Conservation (phyloP, 805 yeast species). For the Spathaspora sp. region DNA sequence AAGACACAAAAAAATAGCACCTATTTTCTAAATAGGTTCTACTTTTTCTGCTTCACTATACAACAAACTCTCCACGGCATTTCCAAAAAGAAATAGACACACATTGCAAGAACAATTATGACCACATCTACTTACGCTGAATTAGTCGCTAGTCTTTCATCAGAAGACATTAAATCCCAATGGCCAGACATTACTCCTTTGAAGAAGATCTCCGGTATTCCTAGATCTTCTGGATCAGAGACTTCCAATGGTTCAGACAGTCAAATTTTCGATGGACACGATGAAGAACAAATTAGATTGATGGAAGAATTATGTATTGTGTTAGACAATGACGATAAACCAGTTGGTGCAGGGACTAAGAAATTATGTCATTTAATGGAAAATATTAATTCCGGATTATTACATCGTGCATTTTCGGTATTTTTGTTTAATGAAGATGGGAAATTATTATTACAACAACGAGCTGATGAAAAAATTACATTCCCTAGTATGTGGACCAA, state of each 20-base stretch:
- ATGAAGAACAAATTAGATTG: constrained; percentile 86
- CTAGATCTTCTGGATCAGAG: constrained; percentile 39
- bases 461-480: constrained; percentile 95
- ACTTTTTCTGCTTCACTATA: too few species aligned
- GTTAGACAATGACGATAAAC: constrained; percentile 79
- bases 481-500: constrained; percentile 98
- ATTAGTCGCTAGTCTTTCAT: constrained; percentile 50
- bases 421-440: constrained; percentile 79
- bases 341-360: constrained; percentile 92
- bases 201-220: constrained; percentile 55
- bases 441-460: constrained; percentile 82
- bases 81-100: not conserved
- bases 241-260: constrained; percentile 23
- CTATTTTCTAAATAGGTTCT: too few species aligned
- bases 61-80: not conserved
- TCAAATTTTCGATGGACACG: constrained; percentile 76
- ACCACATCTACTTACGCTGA: constrained; percentile 12
- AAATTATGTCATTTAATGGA: constrained; percentile 85
- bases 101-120: not conserved
- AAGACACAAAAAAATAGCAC: too few species aligned
- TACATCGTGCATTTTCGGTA: constrained; percentile 97
- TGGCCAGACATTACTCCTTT: constrained; percentile 73
- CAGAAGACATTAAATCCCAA: constrained; percentile 46
- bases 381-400: constrained; percentile 78
- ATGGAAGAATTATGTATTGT: constrained; percentile 98